These are phyloP conservation scores for Acorus calamus DNA, from an alignment of 106 monocot genomes.

Conservation along the genomic window DNA sequence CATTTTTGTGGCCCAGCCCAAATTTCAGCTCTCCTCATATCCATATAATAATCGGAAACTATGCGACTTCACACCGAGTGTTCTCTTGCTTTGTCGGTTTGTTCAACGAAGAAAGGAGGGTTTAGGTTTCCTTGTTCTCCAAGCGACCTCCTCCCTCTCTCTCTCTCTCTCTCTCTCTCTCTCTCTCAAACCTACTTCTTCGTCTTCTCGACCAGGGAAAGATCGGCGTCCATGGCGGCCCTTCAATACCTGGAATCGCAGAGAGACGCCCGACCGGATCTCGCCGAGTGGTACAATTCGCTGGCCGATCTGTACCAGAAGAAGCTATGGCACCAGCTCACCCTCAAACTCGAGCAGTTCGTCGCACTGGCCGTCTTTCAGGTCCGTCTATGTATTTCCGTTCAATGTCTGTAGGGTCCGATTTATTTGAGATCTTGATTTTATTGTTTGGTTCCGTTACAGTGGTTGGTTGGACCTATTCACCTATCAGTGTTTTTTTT, in stretches of 20 bases:
- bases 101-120: too few species aligned
- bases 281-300: slow-evolving; percentile 71
- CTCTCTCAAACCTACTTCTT: not conserved
- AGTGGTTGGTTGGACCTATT: too few species aligned
- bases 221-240: slow-evolving; percentile 21
- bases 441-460: too few species aligned
- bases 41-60: not conserved
- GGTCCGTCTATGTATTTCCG: slow-evolving; percentile 15
- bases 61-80: too few species aligned
- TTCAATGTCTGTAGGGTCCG: not conserved
- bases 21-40: not conserved
- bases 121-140: not conserved
- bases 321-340: slow-evolving; percentile 95
- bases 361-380: slow-evolving; percentile 64
- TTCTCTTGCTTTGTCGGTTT: too few species aligned
- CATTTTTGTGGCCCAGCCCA: not conserved
- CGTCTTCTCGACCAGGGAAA: not conserved
- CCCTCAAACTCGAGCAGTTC: slow-evolving; percentile 90
- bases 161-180: slow-evolving; percentile 1
- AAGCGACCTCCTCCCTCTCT: not conserved
- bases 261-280: slow-evolving; percentile 60
- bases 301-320: slow-evolving; percentile 70
- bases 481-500: too few species aligned
- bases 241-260: slow-evolving; percentile 78
- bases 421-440: too few species aligned